These are phyloP conservation scores for Talaromyces sp. DNA, from an alignment of 2,329 filamentous ascomycete genomes.

Conservation along the genomic window DNA sequence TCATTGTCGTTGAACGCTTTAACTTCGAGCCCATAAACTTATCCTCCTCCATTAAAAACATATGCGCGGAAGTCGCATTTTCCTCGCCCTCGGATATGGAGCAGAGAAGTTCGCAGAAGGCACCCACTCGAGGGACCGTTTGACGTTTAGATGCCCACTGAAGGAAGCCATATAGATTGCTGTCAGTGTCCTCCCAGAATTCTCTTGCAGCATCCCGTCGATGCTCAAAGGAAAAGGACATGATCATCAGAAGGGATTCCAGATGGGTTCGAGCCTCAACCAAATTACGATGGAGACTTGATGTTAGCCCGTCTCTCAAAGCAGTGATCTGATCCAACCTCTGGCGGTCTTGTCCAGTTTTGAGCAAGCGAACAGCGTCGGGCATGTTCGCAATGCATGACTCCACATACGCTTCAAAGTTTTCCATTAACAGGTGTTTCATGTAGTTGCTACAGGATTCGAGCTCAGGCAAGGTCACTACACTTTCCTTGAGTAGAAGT, in stretches of 20 bases:
- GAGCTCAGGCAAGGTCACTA: slow-evolving; percentile 67
- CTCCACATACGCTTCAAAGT: slow-evolving; percentile 85
- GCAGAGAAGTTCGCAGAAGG: slow-evolving; percentile 95
- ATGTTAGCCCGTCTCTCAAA: slow-evolving; percentile 46
- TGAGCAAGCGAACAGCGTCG: slow-evolving; percentile 82
- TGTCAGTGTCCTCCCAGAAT: slow-evolving; percentile 91
- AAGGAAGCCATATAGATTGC: slow-evolving; percentile 90
- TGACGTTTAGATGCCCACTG: slow-evolving; percentile 96
- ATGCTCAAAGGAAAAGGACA: slow-evolving; percentile 87
- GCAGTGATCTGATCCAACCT: slow-evolving; percentile 50
- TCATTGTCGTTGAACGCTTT: slow-evolving; percentile 79
- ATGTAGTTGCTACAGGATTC: slow-evolving; percentile 73
- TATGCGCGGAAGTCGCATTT: slow-evolving; percentile 82
- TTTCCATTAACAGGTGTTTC: slow-evolving; percentile 71
- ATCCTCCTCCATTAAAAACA: slow-evolving; percentile 86
- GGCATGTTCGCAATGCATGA: slow-evolving; percentile 95
- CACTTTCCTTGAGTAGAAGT: slow-evolving; percentile 80
- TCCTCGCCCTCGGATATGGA: slow-evolving; percentile 81
- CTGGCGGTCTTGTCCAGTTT: slow-evolving; percentile 87
- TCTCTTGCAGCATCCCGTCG: slow-evolving; percentile 80
- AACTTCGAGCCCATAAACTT: slow-evolving; percentile 74
- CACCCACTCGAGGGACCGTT: slow-evolving; percentile 92
- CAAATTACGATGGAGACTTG: slow-evolving; percentile 43
- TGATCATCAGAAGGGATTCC: slow-evolving; percentile 88
- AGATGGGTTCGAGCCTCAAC: slow-evolving; percentile 61